A percentile compares a stretch with the other conserved stretches of the same genome.
phyloP scores from a whole-genome alignment of 2,329 filamentous ascomycete genomes.

The Grosmannia serpens region DNA sequence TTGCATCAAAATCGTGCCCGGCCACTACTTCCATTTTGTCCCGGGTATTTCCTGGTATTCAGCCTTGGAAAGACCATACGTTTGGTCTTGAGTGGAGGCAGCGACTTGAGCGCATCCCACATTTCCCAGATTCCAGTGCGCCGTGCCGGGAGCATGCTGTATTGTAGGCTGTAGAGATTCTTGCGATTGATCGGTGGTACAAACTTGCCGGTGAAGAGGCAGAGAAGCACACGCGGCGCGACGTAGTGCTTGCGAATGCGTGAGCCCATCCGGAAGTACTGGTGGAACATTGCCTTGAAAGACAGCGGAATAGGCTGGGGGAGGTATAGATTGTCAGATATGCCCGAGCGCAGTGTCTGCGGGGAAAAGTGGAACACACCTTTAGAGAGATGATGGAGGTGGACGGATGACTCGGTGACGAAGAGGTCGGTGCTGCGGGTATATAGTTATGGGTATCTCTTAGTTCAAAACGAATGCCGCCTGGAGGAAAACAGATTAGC shows the following conservation, averaged over 20 bases:
- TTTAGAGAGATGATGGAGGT: slow-evolving; percentile 81
- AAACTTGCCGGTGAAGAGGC: slow-evolving; percentile 79
- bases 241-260: slow-evolving; percentile 94
- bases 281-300: slow-evolving; percentile 89
- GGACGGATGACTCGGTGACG: slow-evolving; percentile 35
- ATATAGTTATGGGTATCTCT: slow-evolving; percentile 53
- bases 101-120: slow-evolving; percentile 59
- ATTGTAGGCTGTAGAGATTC: slow-evolving; percentile 91
- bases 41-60: background rate
- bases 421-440: slow-evolving; percentile 19
- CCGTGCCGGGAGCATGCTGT: slow-evolving; percentile 86
- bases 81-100: slow-evolving; percentile 32
- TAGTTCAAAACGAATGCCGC: slow-evolving; percentile 84
- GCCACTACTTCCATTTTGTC: background rate
- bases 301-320: slow-evolving; percentile 72
- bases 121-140: slow-evolving; percentile 74
- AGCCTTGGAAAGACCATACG: slow-evolving; percentile 23
- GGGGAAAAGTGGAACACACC: slow-evolving; percentile 30
- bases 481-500: slow-evolving; percentile 22
- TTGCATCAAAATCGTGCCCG: background rate
- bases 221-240: slow-evolving; percentile 75
- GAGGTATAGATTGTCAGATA: background rate
- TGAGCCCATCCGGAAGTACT: slow-evolving; percentile 90
- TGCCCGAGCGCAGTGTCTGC: background rate
- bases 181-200: slow-evolving; percentile 91